A percentile compares a stretch with the other conserved stretches of the same genome.
Evolutionary conservation across 2,329 filamentous ascomycete genomes (phyloP).

Genomic region (Fusarium solani-melongenae): DNA sequence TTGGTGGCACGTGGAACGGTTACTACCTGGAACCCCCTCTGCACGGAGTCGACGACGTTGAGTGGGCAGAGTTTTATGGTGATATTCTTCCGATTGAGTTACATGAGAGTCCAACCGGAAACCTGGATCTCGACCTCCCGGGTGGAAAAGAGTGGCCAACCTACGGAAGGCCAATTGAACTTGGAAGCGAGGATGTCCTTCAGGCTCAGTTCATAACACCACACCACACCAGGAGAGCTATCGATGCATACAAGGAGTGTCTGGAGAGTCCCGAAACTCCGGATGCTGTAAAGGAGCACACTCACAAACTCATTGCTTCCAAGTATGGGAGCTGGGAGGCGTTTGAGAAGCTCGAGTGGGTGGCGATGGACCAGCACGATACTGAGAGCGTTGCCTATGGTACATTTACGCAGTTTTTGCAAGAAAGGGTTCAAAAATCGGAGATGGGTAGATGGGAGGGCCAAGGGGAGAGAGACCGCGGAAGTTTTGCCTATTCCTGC

Average conservation of each 20-base stretch:
- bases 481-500: slow-evolving; percentile 15
- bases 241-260: slow-evolving; percentile 20
- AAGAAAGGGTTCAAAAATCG: slow-evolving; percentile 1
- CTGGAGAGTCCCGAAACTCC: not conserved
- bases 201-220: slow-evolving; percentile 14
- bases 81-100: slow-evolving; percentile 5
- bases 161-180: slow-evolving; percentile 2
- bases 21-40: slow-evolving; percentile 16
- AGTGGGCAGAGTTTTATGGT: slow-evolving; percentile 5
- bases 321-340: slow-evolving; percentile 28
- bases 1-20: slow-evolving; percentile 34
- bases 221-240: not conserved
- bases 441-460: not conserved
- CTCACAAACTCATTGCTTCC: slow-evolving; percentile 10
- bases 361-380: slow-evolving; percentile 5
- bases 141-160: slow-evolving; percentile 19
- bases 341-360: slow-evolving; percentile 29
- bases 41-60: slow-evolving; percentile 15
- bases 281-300: slow-evolving; percentile 12
- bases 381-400: not conserved
- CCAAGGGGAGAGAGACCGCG: not conserved
- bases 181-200: slow-evolving; percentile 20
- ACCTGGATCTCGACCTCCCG: not conserved
- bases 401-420: slow-evolving; percentile 18
- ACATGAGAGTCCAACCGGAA: slow-evolving; percentile 10